Base-by-base conservation (phyloP, 495 filamentous ascomycete genomes). In the Xylaria longipes region DNA sequence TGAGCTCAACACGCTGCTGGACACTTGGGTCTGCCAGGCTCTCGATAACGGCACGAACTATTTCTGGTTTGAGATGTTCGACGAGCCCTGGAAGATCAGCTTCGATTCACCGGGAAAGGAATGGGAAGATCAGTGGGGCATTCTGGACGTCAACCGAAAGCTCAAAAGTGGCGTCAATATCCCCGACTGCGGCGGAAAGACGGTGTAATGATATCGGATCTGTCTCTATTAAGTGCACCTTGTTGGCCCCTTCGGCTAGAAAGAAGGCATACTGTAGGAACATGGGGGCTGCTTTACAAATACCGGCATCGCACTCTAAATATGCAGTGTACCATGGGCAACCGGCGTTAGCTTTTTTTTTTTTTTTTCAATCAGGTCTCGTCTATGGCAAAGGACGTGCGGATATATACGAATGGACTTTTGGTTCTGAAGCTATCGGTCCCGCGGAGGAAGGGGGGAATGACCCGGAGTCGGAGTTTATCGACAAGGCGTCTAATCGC, bases 31-130 rank as follows among this genome's bases (percentile, higher is more conserved):
- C 5, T 99, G 96, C 80, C 86, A 89, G 77, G 88, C 91, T 39
- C 78, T 97, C 77, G 81, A 82, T 43, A 94, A 95, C 72, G 91
- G 90, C 69, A 98, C 94, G 0, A 89, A 95, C 50, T 99, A 97
- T 78, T 98, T 97, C 78, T 98, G 95, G 96, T 97, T 97, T 76
- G 92, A 94, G 80, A 93, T 94, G 20, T 98, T 97, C 76, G 95
- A 97, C 76, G 95, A 97, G 82, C 94, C 95, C 3, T 99, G 96
- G 96, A 98, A 98, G 82, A 81, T 92, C 31, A 71, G 74, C 31
- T 97, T 88, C 80, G 91, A 99, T 77, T 84, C 80, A 3, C 77
- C 82, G 1, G 89, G 87, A 15, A 85, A 94, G 81, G 85, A 93
- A 68, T 98, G 95, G 95, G 96, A 99, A 82, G 93, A 97, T 76